Base-by-base conservation (phyloP, 73 alveolate genomes). In the Tetrahymena malaccensis region DNA sequence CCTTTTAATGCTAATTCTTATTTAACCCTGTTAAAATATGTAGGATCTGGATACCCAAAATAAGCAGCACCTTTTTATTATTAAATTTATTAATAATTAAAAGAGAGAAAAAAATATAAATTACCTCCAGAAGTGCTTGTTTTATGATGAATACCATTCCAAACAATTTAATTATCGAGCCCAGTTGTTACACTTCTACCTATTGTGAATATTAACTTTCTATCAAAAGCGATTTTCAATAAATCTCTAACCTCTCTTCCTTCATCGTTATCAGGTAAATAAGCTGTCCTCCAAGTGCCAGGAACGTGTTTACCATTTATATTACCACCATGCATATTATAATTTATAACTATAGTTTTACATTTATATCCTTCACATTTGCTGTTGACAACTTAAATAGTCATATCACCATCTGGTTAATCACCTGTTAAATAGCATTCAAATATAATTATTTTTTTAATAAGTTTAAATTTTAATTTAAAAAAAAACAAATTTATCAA, bases 101-200 rank as follows among this genome's bases (percentile, higher is more conserved):
- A n/a, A n/a, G 31, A 50, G 4, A 22, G 6, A 70, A 4, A 31
- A 3, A 3, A 9, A 57, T 5, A 27, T 22, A 70, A 22, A 93
- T 55, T 43, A 43, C 96, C 99, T 58, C 99, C 99, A 93, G 22
- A 44, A 15, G 98, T 35, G 93, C 89, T 97, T 16, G 99, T 99
- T 94, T 99, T 99, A 97, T 99, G 99, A 98, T 99, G 99, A 83
- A 99, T 98, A 6, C 99, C 99, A 93, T 97, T 97, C 99, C 99
- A 99, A 55, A 98, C 99, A 25, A 98, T 98, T 37, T 98, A 96
- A 94, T 98, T 98, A 33, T 58, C 96, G 43, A 96, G 85, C 27
- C 99, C 99, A n/a, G 99, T 98, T 22, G 99, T 98, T 70, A 98
- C 98, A 35, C 99, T 98, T 44, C 99, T 98, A 31, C 99, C 99